phyloP scores from a whole-genome alignment of 495 filamentous ascomycete species.

The Daldinia loculata region DNA sequence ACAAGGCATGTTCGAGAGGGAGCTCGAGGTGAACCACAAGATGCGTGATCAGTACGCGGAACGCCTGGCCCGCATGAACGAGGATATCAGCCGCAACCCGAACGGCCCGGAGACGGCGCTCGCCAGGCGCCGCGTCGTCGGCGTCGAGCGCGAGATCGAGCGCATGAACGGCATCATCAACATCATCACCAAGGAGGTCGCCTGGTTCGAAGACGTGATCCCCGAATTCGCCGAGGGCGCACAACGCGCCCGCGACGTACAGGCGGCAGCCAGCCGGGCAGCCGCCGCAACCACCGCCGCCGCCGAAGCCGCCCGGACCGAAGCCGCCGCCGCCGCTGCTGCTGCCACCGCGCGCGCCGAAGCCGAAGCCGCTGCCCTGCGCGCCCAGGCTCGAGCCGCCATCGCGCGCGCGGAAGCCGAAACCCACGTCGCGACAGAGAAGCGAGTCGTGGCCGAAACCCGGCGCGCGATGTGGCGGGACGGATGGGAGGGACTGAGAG shows the following conservation, averaged over 20 bases:
- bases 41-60: slow-evolving; percentile 4
- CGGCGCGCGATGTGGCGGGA: background rate
- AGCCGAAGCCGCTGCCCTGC: background rate
- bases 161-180: slow-evolving; percentile 15
- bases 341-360: background rate
- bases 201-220: slow-evolving; percentile 7
- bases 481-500: background rate
- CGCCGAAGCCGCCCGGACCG: background rate
- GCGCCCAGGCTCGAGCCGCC: no score
- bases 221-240: background rate
- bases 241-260: background rate
- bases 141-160: slow-evolving; percentile 19
- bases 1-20: background rate
- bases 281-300: background rate
- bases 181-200: background rate
- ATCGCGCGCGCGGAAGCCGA: no score
- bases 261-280: background rate
- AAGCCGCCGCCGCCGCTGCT: background rate
- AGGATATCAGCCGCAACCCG: slow-evolving; percentile 8
- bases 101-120: background rate
- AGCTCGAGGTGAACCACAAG: background rate
- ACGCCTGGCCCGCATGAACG: slow-evolving; percentile 1
- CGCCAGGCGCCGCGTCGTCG: background rate
- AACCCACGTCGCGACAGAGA: background rate
- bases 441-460: background rate